Percentiles rank a stretch among this genome's conserved stretches.
Conservation (phyloP, 805 yeast species). For the Scheffersomyces amazonensis region DNA sequence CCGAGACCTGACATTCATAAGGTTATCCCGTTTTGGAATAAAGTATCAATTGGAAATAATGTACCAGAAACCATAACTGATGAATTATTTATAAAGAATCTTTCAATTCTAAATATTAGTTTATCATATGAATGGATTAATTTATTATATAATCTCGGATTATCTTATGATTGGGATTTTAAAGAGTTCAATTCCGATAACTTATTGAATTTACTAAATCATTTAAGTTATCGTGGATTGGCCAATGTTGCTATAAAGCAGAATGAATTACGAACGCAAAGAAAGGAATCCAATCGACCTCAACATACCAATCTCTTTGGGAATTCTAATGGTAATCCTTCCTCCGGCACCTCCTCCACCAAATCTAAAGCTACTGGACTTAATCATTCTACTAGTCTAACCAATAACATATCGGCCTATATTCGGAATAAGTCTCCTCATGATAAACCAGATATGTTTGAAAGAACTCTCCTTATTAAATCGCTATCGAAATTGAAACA, state of each 20-base stretch:
- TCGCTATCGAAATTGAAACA: slow-evolving; percentile 13
- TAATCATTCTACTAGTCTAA: background rate
- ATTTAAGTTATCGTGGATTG: slow-evolving; percentile 36
- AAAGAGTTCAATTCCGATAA: slow-evolving; percentile 32
- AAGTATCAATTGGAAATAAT: slow-evolving; percentile 30
- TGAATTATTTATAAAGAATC: slow-evolving; percentile 33
- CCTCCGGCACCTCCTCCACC: background rate
- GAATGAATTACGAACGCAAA: slow-evolving; percentile 22
- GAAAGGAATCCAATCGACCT: slow-evolving; percentile 2
- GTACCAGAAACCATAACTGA: slow-evolving; percentile 11
- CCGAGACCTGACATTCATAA: slow-evolving; percentile 34
- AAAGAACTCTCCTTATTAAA: slow-evolving; percentile 12
- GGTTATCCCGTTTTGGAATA: slow-evolving; percentile 29
- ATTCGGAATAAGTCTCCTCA: background rate
- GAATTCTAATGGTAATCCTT: background rate
- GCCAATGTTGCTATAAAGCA: slow-evolving; percentile 32
- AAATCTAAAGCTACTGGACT: background rate
- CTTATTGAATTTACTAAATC: slow-evolving; percentile 37
- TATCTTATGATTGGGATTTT: slow-evolving; percentile 49
- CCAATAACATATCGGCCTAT: background rate
- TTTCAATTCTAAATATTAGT: slow-evolving; percentile 35
- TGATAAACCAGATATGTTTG: slow-evolving; percentile 5
- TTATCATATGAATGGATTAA: slow-evolving; percentile 51
- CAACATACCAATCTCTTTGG: background rate
- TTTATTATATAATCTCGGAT: slow-evolving; percentile 41